Base-by-base conservation (phyloP, 164 flowering plant species). In the Annona squamosa region DNA sequence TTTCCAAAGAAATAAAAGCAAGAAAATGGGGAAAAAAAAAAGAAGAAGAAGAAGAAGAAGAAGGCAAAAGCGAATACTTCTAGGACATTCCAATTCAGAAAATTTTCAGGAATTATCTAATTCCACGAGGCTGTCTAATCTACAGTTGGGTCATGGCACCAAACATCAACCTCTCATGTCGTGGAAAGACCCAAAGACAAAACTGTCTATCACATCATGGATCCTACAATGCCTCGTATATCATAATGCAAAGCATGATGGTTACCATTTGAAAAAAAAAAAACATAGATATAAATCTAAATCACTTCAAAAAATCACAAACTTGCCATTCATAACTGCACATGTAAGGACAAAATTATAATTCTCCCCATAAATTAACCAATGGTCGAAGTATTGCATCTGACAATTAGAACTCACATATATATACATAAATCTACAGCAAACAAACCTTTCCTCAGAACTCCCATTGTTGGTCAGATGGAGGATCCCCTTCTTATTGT, bases 401-500 rank as follows among this genome's bases (percentile, higher is more conserved):
- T 5, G 7, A 5, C 13, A 13, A 9, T 52, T 13, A 52, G 57
- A 52, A 3, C 13, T 52, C 57, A 52, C 12, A 13, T 52, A 13
- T 52, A 13, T 52, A 13, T 52, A 52, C 7, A 13, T 6, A 52
- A 52, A 52, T 52, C 57, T 13, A 63, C 70, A 65, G 17, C 2
- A 69, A 79, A 78, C 80, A 74, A 68, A 91, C 98, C 78, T 83
- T 82, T 87, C 99, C 76, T 93, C 98, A 63, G 85, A 68, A 82
- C 69, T 88, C 64, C 74, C 63, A 84, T 80, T 81, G 18, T 43
- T 70, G 4, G 89, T 75, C n/a, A 77, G 82, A 79, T 90, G 90
- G 81, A 91, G 90, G 63, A 89, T 86, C 71, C 93, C 97, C 75
- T 93, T 93, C 84, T 85, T 86, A 77, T 95, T 95, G 82, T 95